Conservation (phyloP, 495 filamentous ascomycete species). For the Xylaria longipes region DNA sequence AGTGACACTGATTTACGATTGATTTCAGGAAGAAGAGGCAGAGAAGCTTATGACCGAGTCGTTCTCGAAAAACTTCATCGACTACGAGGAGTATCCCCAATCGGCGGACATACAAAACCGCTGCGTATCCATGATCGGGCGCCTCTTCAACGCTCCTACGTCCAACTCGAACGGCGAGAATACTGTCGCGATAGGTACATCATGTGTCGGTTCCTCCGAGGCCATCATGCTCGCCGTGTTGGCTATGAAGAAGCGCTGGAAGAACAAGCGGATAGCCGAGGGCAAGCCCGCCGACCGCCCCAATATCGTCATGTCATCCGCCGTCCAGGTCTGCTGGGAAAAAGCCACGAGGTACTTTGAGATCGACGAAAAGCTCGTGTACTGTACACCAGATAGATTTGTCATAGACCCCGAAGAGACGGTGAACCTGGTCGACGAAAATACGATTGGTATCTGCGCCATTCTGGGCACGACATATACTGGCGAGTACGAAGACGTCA, state of each 20-base stretch:
- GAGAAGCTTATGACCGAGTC: conserved; percentile 90
- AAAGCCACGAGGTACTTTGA: conserved; percentile 96
- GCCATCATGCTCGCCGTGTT: conserved; percentile 90
- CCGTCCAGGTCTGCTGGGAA: conserved; percentile 96
- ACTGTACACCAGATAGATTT: conserved; percentile 79
- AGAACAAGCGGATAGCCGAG: conserved; percentile 77
- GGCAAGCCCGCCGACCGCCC: conserved; percentile 77
- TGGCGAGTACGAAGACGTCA: conserved; percentile 93
- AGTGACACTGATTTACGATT: conserved; percentile 6
- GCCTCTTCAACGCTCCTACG: conserved; percentile 77
- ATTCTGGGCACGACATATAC: conserved; percentile 94
- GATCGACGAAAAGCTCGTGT: conserved; percentile 86
- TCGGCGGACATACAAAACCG: conserved; percentile 90
- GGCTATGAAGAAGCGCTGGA: conserved; percentile 96
- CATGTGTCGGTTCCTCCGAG: conserved; percentile 84
- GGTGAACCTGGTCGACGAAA: conserved; percentile 87
- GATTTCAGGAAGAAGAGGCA: conserved; percentile 78
- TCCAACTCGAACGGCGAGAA: conserved; percentile 40
- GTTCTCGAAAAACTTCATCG: conserved; percentile 92
- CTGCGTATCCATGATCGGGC: conserved; percentile 92
- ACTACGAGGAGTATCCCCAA: conserved; percentile 92
- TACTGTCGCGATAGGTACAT: conserved; percentile 77
- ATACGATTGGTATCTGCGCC: conserved; percentile 91
- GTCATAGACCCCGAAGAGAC: conserved; percentile 87
- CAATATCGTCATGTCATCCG: conserved; percentile 91